Percentiles rank a stretch among this genome's conserved stretches.
Conservation (phyloP, 2,329 filamentous ascomycete genomes). For the Cyphellophora attinorum region DNA sequence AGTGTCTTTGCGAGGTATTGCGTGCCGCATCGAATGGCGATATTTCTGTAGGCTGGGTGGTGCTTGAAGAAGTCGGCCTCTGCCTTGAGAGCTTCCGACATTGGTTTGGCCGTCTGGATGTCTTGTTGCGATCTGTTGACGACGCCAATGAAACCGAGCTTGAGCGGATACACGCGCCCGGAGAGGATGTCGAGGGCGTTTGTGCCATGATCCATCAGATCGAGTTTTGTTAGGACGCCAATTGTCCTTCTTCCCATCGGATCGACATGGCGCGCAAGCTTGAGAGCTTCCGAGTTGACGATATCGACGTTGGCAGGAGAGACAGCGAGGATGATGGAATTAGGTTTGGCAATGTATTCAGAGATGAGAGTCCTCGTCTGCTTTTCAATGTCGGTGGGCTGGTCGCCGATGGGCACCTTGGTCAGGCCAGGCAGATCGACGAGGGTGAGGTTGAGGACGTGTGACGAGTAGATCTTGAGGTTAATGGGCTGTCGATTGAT, state of each 20-base stretch:
- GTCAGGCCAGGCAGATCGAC: conserved; percentile 94
- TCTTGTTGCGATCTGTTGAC: conserved; percentile 98
- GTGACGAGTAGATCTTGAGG: conserved; percentile 94
- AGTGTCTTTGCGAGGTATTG: conserved; percentile 90
- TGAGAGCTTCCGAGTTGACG: conserved; percentile 94
- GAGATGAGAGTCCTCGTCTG: conserved; percentile 93
- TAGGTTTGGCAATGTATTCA: conserved; percentile 97
- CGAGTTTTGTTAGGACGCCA: conserved; percentile 91
- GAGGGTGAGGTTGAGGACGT: conserved; percentile 90
- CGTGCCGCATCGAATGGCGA: conserved; percentile 85
- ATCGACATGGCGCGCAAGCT: conserved; percentile 93
- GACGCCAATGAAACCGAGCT: conserved; percentile 94
- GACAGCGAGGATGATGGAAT: conserved; percentile 94
- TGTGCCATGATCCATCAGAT: conserved; percentile 97
- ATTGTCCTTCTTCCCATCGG: conserved; percentile 90
- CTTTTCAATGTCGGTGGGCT: conserved; percentile 96
- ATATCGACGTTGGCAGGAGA: conserved; percentile 97
- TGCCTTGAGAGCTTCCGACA: conserved; percentile 79
- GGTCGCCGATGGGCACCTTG: conserved; percentile 96
- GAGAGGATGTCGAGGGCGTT: conserved; percentile 97
- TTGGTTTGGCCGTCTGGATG: conserved; percentile 90
- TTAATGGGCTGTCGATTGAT: conserved; percentile 98
- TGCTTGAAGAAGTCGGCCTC: conserved; percentile 95
- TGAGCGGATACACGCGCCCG: conserved; percentile 89
- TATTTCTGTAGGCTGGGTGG: conserved; percentile 94